Evolutionary conservation across 495 filamentous ascomycete species (phyloP).

Genomic region (Cladorrhinum samala): DNA sequence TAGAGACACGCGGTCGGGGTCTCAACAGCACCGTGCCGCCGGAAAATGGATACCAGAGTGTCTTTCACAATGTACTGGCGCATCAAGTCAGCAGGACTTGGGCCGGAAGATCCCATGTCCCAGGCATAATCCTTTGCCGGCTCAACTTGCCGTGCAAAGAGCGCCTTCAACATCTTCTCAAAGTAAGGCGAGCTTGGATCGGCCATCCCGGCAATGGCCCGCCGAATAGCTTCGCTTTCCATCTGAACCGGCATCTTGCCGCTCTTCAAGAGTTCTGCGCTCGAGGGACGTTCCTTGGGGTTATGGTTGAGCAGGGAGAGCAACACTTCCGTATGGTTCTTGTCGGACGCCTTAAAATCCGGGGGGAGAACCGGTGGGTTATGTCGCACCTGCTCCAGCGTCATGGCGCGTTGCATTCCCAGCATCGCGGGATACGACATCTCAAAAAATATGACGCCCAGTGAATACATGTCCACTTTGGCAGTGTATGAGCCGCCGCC

Average conservation of each 20-base stretch:
- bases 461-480: slow-evolving; percentile 97
- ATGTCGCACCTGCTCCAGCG: slow-evolving; percentile 64
- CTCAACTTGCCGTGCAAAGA: slow-evolving; percentile 67
- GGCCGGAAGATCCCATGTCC: slow-evolving; percentile 60
- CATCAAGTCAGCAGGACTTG: slow-evolving; percentile 54
- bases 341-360: slow-evolving; percentile 71
- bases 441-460: slow-evolving; percentile 97
- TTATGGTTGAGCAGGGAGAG: slow-evolving; percentile 72
- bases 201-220: slow-evolving; percentile 71
- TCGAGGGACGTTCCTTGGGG: slow-evolving; percentile 77
- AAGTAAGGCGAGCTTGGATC: slow-evolving; percentile 84
- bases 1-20: slow-evolving; percentile 66
- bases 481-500: slow-evolving; percentile 74
- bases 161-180: slow-evolving; percentile 73
- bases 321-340: slow-evolving; percentile 66
- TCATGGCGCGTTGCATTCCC: slow-evolving; percentile 81
- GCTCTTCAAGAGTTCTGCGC: slow-evolving; percentile 74
- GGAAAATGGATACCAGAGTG: slow-evolving; percentile 70
- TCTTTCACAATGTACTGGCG: slow-evolving; percentile 72
- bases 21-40: slow-evolving; percentile 88
- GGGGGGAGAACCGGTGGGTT: slow-evolving; percentile 61
- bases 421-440: slow-evolving; percentile 82
- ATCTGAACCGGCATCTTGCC: slow-evolving; percentile 84
- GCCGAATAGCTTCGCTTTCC: slow-evolving; percentile 82
- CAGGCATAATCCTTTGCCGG: slow-evolving; percentile 81